Base-by-base conservation (phyloP, 345 rosid species). In the Viola odorata region DNA sequence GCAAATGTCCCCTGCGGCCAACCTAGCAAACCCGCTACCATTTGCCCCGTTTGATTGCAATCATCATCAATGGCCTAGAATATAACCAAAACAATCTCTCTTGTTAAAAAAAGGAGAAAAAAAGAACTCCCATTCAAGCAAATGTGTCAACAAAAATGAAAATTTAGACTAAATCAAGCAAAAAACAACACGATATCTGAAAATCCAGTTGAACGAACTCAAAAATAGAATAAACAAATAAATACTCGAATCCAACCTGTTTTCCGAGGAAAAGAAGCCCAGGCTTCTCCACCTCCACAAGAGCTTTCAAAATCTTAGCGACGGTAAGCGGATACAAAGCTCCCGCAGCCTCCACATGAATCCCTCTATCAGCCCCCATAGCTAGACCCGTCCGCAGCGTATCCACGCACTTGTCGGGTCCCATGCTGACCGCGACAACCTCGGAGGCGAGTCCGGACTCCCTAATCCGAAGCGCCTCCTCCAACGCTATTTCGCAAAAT, bases 1-100 rank as follows among this genome's bases (percentile, higher is more conserved):
- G 90, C 96, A 84, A 89, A 92, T 13, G 97, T 89, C 59, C 89
- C 97, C 65, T 92, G 98, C 50, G 98, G 90, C 98, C 98, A 92
- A 67, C 80, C 80, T 41, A 89, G 90, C 71, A 92, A 77, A 47
- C 94, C 98, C 4, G 98, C 98, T 56, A 92, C 82, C 97, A 92
- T 89, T 70, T 92, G 97, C 64, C 97, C 98, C 36, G 98, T 89
- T 78, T 89, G 97, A 78, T 92, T 89, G 74, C 96, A 92, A 44
- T 92, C 98, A 80, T 92, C 91, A 74, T 92, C 98, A 71, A 89
- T 87, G n/a, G 97, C 96, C 98, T 91, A 70, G 72, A 67, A 38
- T 55, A 51, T 41, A 62, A 37, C 32, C 32, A 23, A 23, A 23
- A 23, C 2, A 23, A 23, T 23, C 32, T 23, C 32, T 23, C 32